Evolutionary conservation across 1,139 yeast genomes (phyloP).

Genomic region (Pichia sp.): DNA sequence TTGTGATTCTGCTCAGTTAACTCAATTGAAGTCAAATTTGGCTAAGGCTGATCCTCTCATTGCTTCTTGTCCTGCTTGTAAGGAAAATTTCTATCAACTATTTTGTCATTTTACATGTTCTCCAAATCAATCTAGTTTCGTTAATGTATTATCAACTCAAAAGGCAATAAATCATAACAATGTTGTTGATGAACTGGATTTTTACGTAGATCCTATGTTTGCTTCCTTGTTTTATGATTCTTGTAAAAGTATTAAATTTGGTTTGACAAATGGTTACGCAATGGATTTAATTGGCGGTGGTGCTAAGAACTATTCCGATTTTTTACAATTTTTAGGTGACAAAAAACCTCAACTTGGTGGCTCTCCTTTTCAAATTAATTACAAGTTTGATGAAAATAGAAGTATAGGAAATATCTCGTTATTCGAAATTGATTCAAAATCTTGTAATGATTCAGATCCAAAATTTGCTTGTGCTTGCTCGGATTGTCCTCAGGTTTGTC

Average conservation of each 20-base stretch:
- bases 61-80: constrained; percentile 93
- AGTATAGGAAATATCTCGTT: constrained; percentile 23
- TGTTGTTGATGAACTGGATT: constrained; percentile 67
- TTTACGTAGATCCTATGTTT: constrained; percentile 47
- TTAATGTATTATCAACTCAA: constrained; percentile 55
- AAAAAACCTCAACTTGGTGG: constrained; percentile 92
- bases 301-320: constrained; percentile 63
- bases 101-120: constrained; percentile 92
- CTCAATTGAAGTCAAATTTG: constrained; percentile 45
- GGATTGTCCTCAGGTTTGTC: constrained; percentile 81
- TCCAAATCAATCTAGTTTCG: constrained; percentile 70
- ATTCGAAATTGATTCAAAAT: constrained; percentile 33
- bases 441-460: constrained; percentile 56
- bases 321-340: constrained; percentile 85
- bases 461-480: constrained; percentile 78
- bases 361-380: constrained; percentile 90
- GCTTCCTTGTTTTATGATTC: constrained; percentile 71
- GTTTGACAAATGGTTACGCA: constrained; percentile 93
- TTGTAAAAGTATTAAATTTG: constrained; percentile 83
- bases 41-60: constrained; percentile 73
- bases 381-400: constrained; percentile 36
- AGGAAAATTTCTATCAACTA: constrained; percentile 73
- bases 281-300: constrained; percentile 98
- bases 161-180: constrained; percentile 46
- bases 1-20: constrained; percentile 49